A percentile compares a stretch with the other conserved stretches of the same genome.
Conservation (phyloP, 306 rosid species). For the Notholithocarpus densiflorus region DNA sequence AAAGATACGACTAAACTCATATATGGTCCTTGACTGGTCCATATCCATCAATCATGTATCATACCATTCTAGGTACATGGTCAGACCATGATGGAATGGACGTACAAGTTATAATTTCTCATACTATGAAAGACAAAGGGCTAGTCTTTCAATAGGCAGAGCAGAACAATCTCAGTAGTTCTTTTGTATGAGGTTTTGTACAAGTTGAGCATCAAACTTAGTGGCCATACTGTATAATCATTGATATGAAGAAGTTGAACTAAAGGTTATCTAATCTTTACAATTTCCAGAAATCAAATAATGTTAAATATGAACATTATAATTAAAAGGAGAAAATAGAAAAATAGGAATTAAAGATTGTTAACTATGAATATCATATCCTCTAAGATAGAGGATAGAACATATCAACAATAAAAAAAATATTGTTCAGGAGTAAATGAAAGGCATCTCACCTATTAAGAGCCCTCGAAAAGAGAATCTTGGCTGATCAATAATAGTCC, state of each 20-base stretch:
- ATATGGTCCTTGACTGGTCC: no score
- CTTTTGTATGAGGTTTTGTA: no score
- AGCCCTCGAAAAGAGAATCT: constrained; percentile 50
- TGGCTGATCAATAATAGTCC: constrained; percentile 40
- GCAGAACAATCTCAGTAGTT: no score
- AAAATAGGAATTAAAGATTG: background rate
- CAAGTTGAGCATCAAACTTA: no score
- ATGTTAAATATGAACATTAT: background rate
- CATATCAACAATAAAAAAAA: background rate
- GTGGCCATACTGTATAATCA: background rate
- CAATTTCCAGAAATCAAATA: background rate
- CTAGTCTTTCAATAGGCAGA: no score
- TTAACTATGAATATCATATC: background rate
- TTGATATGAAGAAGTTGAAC: background rate
- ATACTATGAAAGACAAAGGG: no score
- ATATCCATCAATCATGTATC: no score
- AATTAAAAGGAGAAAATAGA: background rate
- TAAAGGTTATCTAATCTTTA: background rate
- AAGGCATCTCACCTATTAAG: constrained; percentile 35
- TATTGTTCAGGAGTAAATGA: background rate
- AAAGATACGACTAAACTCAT: no score
- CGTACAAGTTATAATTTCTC: no score
- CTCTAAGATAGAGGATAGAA: background rate
- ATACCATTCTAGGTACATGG: no score
- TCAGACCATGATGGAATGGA: no score